phyloP scores from a whole-genome alignment of 371 early-diverging fungal genomes.

The Lichtheimia ramosa region DNA sequence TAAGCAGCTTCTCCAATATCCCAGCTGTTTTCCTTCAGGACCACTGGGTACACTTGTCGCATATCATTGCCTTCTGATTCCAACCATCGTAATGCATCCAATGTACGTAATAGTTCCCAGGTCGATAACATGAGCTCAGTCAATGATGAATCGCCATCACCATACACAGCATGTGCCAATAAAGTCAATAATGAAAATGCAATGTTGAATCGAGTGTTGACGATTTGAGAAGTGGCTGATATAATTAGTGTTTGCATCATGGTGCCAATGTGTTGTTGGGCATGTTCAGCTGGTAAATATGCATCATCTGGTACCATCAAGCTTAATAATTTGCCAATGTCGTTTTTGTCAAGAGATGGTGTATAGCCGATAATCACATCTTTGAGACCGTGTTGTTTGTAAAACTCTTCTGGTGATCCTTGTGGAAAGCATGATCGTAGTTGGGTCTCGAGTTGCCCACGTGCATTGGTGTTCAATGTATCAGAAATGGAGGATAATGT shows the following conservation, averaged over 20 bases:
- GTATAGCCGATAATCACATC: neutral
- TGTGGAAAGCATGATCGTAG: slow-evolving; percentile 1
- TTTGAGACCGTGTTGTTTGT: neutral
- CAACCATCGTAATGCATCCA: slow-evolving; percentile 4
- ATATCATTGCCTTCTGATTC: neutral
- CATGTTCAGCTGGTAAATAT: neutral
- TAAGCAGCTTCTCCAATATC: slow-evolving; percentile 6
- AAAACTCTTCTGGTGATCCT: neutral
- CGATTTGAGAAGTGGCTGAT: neutral
- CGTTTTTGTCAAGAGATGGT: neutral
- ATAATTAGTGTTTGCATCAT: neutral
- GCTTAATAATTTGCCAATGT: neutral
- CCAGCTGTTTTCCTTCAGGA: neutral
- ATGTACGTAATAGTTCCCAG: slow-evolving; percentile 4
- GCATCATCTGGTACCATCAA: neutral
- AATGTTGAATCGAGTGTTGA: neutral
- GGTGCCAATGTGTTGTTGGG: neutral
- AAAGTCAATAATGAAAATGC: neutral
- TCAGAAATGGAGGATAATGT: neutral
- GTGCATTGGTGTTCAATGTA: neutral
- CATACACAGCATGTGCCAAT: neutral
- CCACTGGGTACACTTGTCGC: neutral
- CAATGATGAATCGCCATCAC: neutral
- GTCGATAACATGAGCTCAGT: neutral
- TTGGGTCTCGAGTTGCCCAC: neutral